Evolutionary conservation across 169 alveolate genomes (phyloP).

Genomic region (Besnoitia besnoiti): DNA sequence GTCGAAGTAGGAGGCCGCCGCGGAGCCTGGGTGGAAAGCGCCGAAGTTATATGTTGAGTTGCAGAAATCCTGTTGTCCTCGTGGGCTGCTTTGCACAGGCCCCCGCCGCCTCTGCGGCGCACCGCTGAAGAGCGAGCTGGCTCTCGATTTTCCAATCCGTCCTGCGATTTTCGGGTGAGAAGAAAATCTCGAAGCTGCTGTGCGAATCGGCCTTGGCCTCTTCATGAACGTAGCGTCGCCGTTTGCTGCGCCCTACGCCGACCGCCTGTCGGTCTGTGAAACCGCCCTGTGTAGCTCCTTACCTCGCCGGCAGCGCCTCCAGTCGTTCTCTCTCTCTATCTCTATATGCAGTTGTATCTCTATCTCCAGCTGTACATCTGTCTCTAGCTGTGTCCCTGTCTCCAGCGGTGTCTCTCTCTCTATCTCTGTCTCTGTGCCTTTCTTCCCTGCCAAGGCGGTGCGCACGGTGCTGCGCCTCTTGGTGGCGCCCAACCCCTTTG

Average conservation of each 20-base stretch:
- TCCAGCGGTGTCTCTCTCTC: neutral
- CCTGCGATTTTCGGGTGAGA: neutral
- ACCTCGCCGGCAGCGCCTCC: no score
- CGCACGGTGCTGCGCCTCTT: no score
- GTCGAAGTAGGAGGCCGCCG: no score
- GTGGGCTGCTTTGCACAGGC: neutral
- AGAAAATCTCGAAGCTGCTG: no score
- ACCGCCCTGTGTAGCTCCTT: no score
- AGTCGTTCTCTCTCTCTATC: neutral
- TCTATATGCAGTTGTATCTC: neutral
- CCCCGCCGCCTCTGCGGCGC: slow-evolving; percentile 16
- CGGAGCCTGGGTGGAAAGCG: neutral
- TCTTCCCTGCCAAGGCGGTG: no score
- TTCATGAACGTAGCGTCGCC: no score
- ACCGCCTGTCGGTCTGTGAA: no score
- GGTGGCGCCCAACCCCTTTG: no score
- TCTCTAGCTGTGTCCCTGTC: neutral
- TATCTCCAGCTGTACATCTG: neutral
- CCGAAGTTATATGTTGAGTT: neutral
- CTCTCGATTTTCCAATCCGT: neutral
- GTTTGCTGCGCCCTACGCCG: no score
- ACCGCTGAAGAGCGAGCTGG: neutral
- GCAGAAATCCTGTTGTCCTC: neutral
- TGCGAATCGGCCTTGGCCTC: no score
- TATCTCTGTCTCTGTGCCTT: neutral